phyloP scores from a whole-genome alignment of 345 rosid genomes.

The Populus nigra region DNA sequence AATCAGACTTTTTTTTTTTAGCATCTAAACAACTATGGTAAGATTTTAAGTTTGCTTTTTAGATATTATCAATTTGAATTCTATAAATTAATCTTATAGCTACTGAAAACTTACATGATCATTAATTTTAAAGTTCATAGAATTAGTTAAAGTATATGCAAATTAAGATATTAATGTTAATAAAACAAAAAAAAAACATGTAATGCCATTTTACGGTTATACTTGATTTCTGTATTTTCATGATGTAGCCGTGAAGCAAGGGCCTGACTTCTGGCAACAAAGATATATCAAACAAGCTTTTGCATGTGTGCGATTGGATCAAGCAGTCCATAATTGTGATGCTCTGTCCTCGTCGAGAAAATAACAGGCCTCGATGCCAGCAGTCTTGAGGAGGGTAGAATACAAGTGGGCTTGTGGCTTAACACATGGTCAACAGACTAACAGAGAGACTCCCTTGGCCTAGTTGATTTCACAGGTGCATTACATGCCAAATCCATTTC shows the following conservation, averaged over 20 bases:
- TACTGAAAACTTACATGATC: no score
- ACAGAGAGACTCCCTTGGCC: not conserved
- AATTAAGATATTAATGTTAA: rapidly evolving
- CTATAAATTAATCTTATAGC: rapidly evolving
- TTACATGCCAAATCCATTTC: not conserved
- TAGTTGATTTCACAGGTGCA: not conserved
- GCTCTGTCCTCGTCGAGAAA: not conserved
- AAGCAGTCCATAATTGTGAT: not conserved
- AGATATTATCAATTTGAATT: no score
- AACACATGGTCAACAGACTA: not conserved
- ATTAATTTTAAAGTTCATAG: rapidly evolving
- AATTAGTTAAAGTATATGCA: rapidly evolving
- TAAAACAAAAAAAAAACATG: no score
- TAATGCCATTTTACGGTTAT: not conserved
- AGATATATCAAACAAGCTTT: not conserved
- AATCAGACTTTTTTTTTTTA: not conserved
- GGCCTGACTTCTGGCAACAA: not conserved
- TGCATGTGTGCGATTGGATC: not conserved
- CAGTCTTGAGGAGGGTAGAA: not conserved
- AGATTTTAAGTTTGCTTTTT: no score
- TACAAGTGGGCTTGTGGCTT: not conserved
- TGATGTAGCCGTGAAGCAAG: not conserved
- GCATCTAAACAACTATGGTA: not conserved
- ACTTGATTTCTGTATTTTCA: not conserved
- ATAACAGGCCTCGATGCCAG: not conserved